Evolutionary conservation across 495 filamentous ascomycete species (phyloP), one percentile per base, ranked within the genome.

Genomic region (Talaromyces adpressus): DNA sequence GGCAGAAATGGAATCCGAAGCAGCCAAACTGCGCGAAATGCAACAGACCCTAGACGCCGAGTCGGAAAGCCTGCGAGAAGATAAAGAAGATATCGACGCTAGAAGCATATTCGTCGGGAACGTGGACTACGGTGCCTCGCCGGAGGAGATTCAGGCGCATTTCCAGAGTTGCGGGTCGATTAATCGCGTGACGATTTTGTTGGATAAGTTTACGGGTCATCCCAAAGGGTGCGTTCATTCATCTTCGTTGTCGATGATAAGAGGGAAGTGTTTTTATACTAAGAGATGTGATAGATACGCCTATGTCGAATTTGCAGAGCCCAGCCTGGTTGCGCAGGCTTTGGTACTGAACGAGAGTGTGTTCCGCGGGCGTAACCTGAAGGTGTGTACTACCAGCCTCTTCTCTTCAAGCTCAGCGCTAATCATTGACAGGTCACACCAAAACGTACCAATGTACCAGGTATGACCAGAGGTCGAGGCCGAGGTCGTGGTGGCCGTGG

Each of bases 21-120:
- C 95, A 12, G 90, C 91, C 9, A 98, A 97, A 77, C 83, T 99
- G 53, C 86, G 95, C 63, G 93, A 98, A 75, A 97, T 98, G 93
- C 95, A 99, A 76, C 86, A 88, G 23, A 86, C 83, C 11, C 81
- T 98, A 56, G 95, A 98, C 69, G 87, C 93, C 71, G 87, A 93
- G 67, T 86, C 84, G 34, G 86, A 91, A 65, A 90, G 89, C 64
- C 81, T 96, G 61, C 85, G 87, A 53, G 95, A 99, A 71, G 91
- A 92, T 75, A 93, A 94, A 74, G 95, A 98, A 70, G 95, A 97
- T 69, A 87, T 99, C 57, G 95, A 99, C 76, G 90, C 85, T 65
- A 87, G 95, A 63, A 96, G 92, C 78, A 90, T 99, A 70, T 99
- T 99, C 72, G 95, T 99, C 25, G 95, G 95, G 56, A 99, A 99